Evolutionary conservation across 208 protist species (phyloP).

Genomic region (Leishmania amazonensis): DNA sequence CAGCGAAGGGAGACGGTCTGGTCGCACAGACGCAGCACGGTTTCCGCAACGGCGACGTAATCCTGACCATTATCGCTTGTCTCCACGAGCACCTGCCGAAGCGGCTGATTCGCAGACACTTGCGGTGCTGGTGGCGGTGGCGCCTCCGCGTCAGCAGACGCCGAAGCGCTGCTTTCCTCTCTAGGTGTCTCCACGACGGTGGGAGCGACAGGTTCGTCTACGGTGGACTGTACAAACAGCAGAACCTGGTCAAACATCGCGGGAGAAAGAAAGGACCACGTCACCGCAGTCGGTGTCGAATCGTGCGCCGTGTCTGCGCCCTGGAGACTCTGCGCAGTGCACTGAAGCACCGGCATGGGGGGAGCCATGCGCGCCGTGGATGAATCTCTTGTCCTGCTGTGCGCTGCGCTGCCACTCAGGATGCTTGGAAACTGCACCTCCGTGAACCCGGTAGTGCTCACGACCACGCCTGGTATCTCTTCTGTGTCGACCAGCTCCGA

Average conservation of each 20-base stretch:
- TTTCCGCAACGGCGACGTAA: slow-evolving; percentile 46
- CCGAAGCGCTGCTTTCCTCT: background rate
- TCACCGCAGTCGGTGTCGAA: slow-evolving; percentile 1
- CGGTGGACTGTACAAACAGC: slow-evolving; percentile 14
- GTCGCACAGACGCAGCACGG: slow-evolving; percentile 11
- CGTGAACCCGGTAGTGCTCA: slow-evolving; percentile 44
- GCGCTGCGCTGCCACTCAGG: slow-evolving; percentile 19
- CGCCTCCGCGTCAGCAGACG: background rate
- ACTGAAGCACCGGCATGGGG: slow-evolving; percentile 25
- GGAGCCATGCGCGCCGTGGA: background rate
- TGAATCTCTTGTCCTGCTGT: background rate
- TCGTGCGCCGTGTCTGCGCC: background rate
- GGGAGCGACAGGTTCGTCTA: too few species aligned
- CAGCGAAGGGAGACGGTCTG: slow-evolving; percentile 39
- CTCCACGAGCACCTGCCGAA: slow-evolving; percentile 57
- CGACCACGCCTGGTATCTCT: slow-evolving; percentile 29
- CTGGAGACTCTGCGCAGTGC: background rate
- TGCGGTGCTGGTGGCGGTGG: background rate
- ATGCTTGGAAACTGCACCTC: slow-evolving; percentile 33
- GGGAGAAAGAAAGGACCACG: slow-evolving; percentile 29
- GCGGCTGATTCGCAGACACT: background rate
- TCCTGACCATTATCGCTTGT: slow-evolving; percentile 78
- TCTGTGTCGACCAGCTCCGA: slow-evolving; percentile 28
- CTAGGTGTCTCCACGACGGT: background rate
- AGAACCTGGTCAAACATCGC: slow-evolving; percentile 23